Evolutionary conservation across 2,329 filamentous ascomycete species (phyloP), one percentile per base, ranked within the genome.

Genomic region (Alternaria alternata): DNA sequence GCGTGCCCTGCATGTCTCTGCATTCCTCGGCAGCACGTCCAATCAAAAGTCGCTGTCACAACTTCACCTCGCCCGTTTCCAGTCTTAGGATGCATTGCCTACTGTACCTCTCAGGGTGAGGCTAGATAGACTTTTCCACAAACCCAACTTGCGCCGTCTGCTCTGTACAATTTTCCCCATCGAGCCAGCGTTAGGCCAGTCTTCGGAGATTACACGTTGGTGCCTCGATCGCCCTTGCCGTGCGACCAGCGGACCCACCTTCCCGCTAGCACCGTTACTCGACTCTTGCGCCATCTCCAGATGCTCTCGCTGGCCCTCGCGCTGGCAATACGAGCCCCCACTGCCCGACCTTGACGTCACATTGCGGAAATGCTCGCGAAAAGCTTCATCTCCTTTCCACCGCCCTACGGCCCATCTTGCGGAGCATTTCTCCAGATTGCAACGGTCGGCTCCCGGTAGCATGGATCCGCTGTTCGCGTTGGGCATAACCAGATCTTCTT

Each of bases 171-270:
- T 59, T 59, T 42, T 43, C 62, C 57, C 55, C 43, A 66, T 63
- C 61, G 42, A 58, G 59, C 38, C 28, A 24, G 16, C 34, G 41
- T 39, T 42, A 57, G 53, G 54, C 53, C 51, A 43, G 26, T 59
- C 59, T 41, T 71, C 73, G 72, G 73, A 74, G 62, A 76, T 74
- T 72, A 67, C 28, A 39, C 53, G 32, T 38, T 39, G 54, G 52
- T 20, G 51, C 59, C 71, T 68, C 51, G 59, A 63, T 66, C 66
- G 59, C 63, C 62, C 65, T 70, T 67, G 62, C 66, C 68, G 64
- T 63, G 57, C 66, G 54, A 63, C 59, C 46, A 56, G 42, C 57
- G 59, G 66, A 52, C 58, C 65, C 59, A 65, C 64, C 55, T 56
- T 56, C 62, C 55, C 49, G 32, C 42, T 53, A 24, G 36, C 48